phyloP scores from a whole-genome alignment of 495 filamentous ascomycete species.

The Geopyxis carbonaria region DNA sequence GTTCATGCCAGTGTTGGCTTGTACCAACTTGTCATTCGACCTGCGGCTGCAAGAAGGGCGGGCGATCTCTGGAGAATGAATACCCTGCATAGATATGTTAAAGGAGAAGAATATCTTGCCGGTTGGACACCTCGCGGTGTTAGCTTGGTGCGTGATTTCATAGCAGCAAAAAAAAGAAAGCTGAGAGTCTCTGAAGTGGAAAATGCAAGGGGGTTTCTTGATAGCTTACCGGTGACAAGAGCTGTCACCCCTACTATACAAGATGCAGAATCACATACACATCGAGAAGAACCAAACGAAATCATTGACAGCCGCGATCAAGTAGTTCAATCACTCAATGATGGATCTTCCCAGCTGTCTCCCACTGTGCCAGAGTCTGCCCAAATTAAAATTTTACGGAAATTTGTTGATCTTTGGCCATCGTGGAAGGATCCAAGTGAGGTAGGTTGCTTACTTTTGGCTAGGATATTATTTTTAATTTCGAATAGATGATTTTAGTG shows the following conservation, averaged over 20 bases:
- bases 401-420: conserved; percentile 62
- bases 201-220: conserved; percentile 52
- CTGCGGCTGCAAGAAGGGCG: conserved; percentile 73
- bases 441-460: conserved; percentile 12
- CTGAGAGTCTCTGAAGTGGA: conserved; percentile 61
- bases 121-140: conserved; percentile 81
- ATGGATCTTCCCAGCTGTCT: no score
- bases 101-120: conserved; percentile 71
- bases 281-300: no score
- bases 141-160: conserved; percentile 69
- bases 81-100: conserved; percentile 81
- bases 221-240: conserved; percentile 20
- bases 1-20: conserved; percentile 72
- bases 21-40: conserved; percentile 71
- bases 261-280: no score
- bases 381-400: conserved; percentile 34
- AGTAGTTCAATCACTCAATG: no score
- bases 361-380: no score
- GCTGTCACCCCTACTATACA: conserved; percentile 15
- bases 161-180: conserved; percentile 50
- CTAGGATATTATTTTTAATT: no score
- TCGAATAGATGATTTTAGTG: conserved; percentile 41
- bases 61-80: conserved; percentile 96
- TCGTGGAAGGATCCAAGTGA: conserved; percentile 56
- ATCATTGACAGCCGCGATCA: no score